Conservation (phyloP, 2,329 filamentous ascomycete species). For the Achaetomium macrosporum region DNA sequence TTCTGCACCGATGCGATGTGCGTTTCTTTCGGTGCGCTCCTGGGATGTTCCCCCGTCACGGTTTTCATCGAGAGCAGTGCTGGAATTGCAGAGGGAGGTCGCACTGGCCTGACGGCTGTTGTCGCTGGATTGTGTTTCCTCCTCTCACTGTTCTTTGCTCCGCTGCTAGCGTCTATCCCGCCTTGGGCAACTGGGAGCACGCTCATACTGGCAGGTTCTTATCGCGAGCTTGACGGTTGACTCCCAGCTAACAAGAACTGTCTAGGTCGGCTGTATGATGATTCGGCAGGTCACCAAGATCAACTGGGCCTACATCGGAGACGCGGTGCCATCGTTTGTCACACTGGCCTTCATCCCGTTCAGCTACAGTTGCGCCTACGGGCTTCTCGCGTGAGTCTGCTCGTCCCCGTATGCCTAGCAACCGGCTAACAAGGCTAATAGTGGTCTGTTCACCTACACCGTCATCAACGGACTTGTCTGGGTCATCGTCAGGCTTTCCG, state of each 20-base stretch:
- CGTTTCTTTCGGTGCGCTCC: constrained; percentile 64
- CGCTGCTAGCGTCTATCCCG: constrained; percentile 70
- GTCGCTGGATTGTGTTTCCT: constrained; percentile 65
- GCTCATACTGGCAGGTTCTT: constrained; percentile 52
- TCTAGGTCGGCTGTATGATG: constrained; percentile 68
- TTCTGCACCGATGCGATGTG: constrained; percentile 67
- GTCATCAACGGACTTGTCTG: constrained; percentile 45
- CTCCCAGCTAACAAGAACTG: not conserved
- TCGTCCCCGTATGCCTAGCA: not conserved
- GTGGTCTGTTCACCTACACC: constrained; percentile 50
- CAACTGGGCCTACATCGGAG: constrained; percentile 72
- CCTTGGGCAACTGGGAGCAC: constrained; percentile 74
- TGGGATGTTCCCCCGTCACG: constrained; percentile 66
- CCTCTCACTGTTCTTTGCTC: constrained; percentile 67
- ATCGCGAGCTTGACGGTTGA: not conserved
- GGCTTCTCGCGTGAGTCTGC: constrained; percentile 59
- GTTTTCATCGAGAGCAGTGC: constrained; percentile 72
- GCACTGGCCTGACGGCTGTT: constrained; percentile 67
- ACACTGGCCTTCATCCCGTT: constrained; percentile 72
- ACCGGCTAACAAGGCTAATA: constrained; percentile 20
- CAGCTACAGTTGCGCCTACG: constrained; percentile 73
- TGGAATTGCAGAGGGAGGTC: constrained; percentile 68
- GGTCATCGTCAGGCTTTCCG: constrained; percentile 38
- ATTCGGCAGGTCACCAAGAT: constrained; percentile 67
- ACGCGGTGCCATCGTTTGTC: constrained; percentile 69